Base-by-base conservation (phyloP, 371 early-diverging fungal genomes). In the Smittium culicis region DNA sequence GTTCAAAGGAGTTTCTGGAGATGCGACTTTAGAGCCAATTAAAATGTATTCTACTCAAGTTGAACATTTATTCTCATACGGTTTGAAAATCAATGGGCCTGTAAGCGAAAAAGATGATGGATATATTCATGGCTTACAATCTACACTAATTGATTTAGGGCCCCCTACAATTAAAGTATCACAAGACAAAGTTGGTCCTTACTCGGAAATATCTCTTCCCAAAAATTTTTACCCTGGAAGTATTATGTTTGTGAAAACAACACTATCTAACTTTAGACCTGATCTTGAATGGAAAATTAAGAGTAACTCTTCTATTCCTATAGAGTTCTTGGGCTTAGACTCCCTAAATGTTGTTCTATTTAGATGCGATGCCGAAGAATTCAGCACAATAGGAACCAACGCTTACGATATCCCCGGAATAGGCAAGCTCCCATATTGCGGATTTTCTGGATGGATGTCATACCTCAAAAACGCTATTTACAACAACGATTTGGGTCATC, bases 401-500 rank as follows among this genome's bases (percentile, higher is more conserved):
- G 82, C 78, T 2, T 98, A 98, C 72, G 80, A 91, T 55, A 80
- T 98, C 29, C 96, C 97, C 0, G 84, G 85, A 24, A 80, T 81
- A 69, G 97, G 96, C 0, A 45, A 75, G 1, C 73, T 95, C 1
- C 77, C 88, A 0, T 98, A 94, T 74, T 91, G 91, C 68, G 98
- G 98, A 1, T 72, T 96, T 34, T 89, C 94, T 77, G 98, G 98
- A 0, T 92, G 92, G 72, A 85, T 90, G 70, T 85, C 92, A 27
- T 69, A 76, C 25, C 61, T 77, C 20, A 55, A 59, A 35, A 81
- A 83, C 0, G 86, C 92, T 30, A 88, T 92, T 35, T 80, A 82
- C 0, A 79, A 77, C 64, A 98, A 94, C 70, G 90, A 98, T 73
- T 78, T 95, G 65, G 95, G 96, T 0, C 95, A 94, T 70, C 89